Percentiles rank a stretch among this genome's conserved stretches.
These are phyloP conservation scores for Actinidia polygama DNA, from an alignment of 179 eudicot genomes.

Conservation along the genomic window DNA sequence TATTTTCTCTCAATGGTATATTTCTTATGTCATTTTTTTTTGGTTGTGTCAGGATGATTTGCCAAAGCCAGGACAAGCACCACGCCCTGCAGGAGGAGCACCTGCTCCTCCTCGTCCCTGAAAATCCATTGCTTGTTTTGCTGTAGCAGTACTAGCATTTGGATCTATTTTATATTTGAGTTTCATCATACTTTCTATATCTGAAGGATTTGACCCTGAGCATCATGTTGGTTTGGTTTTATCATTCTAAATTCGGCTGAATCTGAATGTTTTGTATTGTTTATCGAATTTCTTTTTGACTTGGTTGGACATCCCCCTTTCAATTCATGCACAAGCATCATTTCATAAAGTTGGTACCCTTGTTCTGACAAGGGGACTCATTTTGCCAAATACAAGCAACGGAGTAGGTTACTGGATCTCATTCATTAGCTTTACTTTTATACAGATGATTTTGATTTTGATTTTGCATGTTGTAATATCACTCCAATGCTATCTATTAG, in stretches of 20 bases:
- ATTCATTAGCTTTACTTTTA: too few relatives aligned
- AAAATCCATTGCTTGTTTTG: conserved; percentile 12
- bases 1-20: neutral
- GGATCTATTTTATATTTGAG: neutral
- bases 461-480: too few relatives aligned
- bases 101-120: conserved; percentile 37
- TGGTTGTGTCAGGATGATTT: conserved; percentile 44
- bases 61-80: conserved; percentile 51
- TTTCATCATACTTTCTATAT: neutral
- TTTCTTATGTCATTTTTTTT: neutral
- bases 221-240: neutral
- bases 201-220: neutral
- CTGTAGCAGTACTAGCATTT: neutral
- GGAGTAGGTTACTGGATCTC: too few relatives aligned
- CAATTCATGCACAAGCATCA: neutral
- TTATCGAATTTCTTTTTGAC: neutral
- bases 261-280: neutral
- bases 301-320: neutral
- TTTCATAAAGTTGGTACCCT: neutral
- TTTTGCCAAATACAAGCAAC: too few relatives aligned
- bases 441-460: neutral
- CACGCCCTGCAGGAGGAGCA: conserved; percentile 48
- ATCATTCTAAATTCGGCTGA: neutral
- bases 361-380: too few relatives aligned
- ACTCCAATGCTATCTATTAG: too few relatives aligned